Evolutionary conservation across 352 stramenopile genomes (phyloP).

Genomic region (Globisporangium spiculum): DNA sequence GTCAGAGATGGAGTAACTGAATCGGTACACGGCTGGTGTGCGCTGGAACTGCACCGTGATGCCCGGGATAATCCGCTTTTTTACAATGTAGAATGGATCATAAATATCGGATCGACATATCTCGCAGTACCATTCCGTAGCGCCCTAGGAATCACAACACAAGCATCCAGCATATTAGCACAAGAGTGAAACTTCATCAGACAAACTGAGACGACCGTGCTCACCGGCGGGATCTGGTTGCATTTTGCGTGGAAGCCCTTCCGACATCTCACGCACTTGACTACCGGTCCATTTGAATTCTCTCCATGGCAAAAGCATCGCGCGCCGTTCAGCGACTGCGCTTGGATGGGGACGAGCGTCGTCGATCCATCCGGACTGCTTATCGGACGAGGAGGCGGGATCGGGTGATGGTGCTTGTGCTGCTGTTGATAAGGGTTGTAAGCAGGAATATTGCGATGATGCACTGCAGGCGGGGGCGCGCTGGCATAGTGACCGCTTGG

Average conservation of each 20-base stretch:
- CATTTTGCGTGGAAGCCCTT: slow-evolving; percentile 77
- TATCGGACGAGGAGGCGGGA: background rate
- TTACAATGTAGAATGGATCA: slow-evolving; percentile 68
- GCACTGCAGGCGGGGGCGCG: background rate
- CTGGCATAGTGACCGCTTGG: background rate
- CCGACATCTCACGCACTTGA: slow-evolving; percentile 50
- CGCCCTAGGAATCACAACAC: slow-evolving; percentile 19
- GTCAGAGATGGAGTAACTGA: slow-evolving; percentile 72
- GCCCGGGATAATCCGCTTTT: slow-evolving; percentile 51
- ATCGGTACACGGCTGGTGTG: slow-evolving; percentile 36
- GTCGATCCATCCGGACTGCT: slow-evolving; percentile 12
- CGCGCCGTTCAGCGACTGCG: slow-evolving; percentile 36
- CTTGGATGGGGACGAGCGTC: slow-evolving; percentile 22
- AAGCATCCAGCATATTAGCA: background rate
- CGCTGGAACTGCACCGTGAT: slow-evolving; percentile 70
- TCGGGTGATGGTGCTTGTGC: slow-evolving; percentile 9
- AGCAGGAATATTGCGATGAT: slow-evolving; percentile 17
- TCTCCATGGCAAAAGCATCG: slow-evolving; percentile 57
- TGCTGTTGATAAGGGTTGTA: slow-evolving; percentile 13
- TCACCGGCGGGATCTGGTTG: slow-evolving; percentile 61
- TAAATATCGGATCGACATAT: slow-evolving; percentile 59
- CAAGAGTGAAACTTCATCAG: background rate
- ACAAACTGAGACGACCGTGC: slow-evolving; percentile 2
- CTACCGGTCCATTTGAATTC: slow-evolving; percentile 28
- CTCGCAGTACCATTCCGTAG: slow-evolving; percentile 73